Base-by-base conservation (phyloP, 2,329 filamentous ascomycete species). In the Erysiphe pulchra region DNA sequence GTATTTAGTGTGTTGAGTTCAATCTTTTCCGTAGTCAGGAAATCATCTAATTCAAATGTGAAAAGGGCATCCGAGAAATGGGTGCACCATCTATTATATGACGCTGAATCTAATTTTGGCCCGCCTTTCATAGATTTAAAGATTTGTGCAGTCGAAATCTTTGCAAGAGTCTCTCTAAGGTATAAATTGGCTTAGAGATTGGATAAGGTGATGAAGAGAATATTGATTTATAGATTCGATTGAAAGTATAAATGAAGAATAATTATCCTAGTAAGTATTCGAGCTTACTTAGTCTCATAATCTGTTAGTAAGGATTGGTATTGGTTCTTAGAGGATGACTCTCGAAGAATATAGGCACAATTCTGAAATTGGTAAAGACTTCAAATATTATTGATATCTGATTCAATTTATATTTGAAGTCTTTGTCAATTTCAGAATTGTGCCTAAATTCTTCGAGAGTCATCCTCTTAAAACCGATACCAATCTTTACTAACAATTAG, bases 201-300 rank as follows among this genome's bases (percentile, higher is more conserved):
- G 37, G 11, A 9, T 17, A 12, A 10, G 37, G 10, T 39, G 16
- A 39, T 16, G 18, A 20, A 20, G 10, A 39, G 11, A 17, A 39
- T 17, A 39, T 17, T 20, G 18, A 8, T 39, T 14, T 12, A 39
- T 39, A 20, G 5, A 34, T 34, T 34, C 10, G 33, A 34, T 7
- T 4, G 4, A 18, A 13, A 20, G 18, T 39, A 17, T 3, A n/a
- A 20, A 20, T 16, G 6, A 39, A 39, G 16, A 16, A 39, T 16
- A 39, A 39, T 20, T 20, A 39, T 20, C 37, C 3, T 13, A 39
- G 18, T 17, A 18, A 39, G 16, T 39, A 39, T 39, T 3, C n/a
- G 40, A 42, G 14, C 40, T n/a, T 31, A 42, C 24, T 42, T 42
- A 20, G 40, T 42, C 40, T 42, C 40, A 42, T 42, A 42, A 42